Conservation (phyloP, 2,329 filamentous ascomycete genomes). For the Aspergillus sp. region DNA sequence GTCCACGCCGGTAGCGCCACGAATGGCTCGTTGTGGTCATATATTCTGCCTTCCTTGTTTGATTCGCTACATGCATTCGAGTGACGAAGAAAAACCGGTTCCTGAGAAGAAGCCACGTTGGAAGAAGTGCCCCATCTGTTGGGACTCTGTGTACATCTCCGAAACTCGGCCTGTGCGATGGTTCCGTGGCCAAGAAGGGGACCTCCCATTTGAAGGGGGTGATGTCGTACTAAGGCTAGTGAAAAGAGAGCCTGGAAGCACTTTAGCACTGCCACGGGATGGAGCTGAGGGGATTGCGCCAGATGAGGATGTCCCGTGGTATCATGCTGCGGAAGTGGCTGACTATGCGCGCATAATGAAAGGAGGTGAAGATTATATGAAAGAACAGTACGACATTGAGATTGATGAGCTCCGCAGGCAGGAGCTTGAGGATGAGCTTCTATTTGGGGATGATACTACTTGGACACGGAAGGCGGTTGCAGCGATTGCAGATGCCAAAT, state of each 20-base stretch:
- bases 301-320: conserved; percentile 85
- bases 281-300: conserved; percentile 69
- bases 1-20: conserved; percentile 85
- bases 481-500: conserved; percentile 72
- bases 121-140: conserved; percentile 97
- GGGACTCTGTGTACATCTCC: conserved; percentile 87
- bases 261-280: conserved; percentile 83
- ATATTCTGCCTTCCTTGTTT: conserved; percentile 94
- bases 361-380: conserved; percentile 86
- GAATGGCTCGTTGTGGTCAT: conserved; percentile 96
- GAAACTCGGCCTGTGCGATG: conserved; percentile 88
- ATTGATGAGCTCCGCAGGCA: conserved; percentile 72
- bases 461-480: conserved; percentile 85
- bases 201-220: conserved; percentile 76
- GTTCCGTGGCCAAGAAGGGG: conserved; percentile 84
- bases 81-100: conserved; percentile 65
- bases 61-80: conserved; percentile 92
- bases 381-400: conserved; percentile 75
- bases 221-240: conserved; percentile 89
- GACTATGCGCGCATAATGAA: conserved; percentile 97
- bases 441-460: conserved; percentile 90
- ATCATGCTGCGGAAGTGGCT: conserved; percentile 87
- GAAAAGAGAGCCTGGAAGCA: conserved; percentile 76
- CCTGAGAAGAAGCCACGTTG: conserved; percentile 73
- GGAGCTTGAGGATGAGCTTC: conserved; percentile 83